Conservation (phyloP, 2,329 filamentous ascomycete species). For the Nothophaeocryptopus gaeumannii region DNA sequence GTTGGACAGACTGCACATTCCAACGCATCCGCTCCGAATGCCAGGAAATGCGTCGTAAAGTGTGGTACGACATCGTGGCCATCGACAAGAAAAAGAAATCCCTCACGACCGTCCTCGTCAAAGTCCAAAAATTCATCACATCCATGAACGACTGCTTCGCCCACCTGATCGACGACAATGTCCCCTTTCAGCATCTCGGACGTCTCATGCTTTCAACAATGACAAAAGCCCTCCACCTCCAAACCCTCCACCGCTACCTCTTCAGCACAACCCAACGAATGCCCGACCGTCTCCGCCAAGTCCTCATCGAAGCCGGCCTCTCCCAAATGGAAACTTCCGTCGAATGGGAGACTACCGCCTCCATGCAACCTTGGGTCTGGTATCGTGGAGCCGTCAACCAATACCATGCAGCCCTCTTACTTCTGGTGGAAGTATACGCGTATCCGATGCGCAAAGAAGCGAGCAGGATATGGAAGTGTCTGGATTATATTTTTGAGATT, state of each 20-base stretch:
- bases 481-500: conserved; percentile 70
- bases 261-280: conserved; percentile 47
- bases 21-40: conserved; percentile 68
- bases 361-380: conserved; percentile 63
- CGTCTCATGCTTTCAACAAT: conserved; percentile 64
- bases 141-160: conserved; percentile 65
- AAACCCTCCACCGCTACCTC: conserved; percentile 68
- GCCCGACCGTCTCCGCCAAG: conserved; percentile 61
- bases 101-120: conserved; percentile 62
- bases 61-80: conserved; percentile 67
- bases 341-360: conserved; percentile 52
- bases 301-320: conserved; percentile 62
- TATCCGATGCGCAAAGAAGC: conserved; percentile 57
- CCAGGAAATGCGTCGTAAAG: conserved; percentile 67
- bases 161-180: conserved; percentile 57
- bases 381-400: conserved; percentile 69
- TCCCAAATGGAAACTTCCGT: conserved; percentile 55
- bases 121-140: conserved; percentile 66
- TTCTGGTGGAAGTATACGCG: conserved; percentile 65
- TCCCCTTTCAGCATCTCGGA: conserved; percentile 62
- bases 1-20: conserved; percentile 68
- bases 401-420: conserved; percentile 66
- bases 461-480: conserved; percentile 65
- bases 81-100: conserved; percentile 61
- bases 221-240: conserved; percentile 61